Base-by-base conservation (phyloP, 2,329 filamentous ascomycete genomes). In the Aureobasidium subglaciale region DNA sequence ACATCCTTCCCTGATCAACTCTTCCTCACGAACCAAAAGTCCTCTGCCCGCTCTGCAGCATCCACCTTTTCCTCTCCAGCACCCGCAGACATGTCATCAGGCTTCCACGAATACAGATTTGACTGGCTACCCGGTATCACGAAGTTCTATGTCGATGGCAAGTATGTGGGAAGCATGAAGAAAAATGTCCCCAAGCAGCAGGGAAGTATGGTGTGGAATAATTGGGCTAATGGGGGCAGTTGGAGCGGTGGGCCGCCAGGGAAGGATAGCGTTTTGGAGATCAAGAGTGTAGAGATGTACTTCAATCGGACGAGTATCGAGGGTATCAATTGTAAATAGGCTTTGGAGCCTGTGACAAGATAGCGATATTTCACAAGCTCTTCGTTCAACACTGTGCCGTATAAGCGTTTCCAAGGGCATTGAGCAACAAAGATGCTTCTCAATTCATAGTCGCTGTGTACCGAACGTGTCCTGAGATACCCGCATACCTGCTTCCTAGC, bases 61-160 rank as follows among this genome's bases (percentile, higher is more conserved):
- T 73, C 76, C 3, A 84, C 84, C 16, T 86, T 78, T 66, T 78
- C 88, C 62, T 84, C 85, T 0, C 73, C 74, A 34, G 71, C 73
- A 41, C 86, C 84, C 3, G 72, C 74, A 3, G 80, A 76, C 48
- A 88, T 83, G 67, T 72, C 80, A 48, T 74, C 91, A 1, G 75
- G 79, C 0, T 90, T 90, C 69, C 87, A 91, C 69, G 87, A 91
- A 70, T 90, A 90, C 65, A 85, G 88, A 25, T 86, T 90, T 67
- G 88, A 92, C 69, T 90, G 86, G 72, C 67, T 84, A 13, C 76
- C 80, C 0, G 76, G 74, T 0, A 73, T 73, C 1, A 84, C 90
- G 6, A 67, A 78, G 10, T 91, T 89, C 69, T 90, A 85, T 64
- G 83, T 83, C 2, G 86, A 91, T 67, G 80, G 80, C 32, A 56